Base-by-base conservation (phyloP, 176 grass and related monocot species). In the Aegilops speltoides region DNA sequence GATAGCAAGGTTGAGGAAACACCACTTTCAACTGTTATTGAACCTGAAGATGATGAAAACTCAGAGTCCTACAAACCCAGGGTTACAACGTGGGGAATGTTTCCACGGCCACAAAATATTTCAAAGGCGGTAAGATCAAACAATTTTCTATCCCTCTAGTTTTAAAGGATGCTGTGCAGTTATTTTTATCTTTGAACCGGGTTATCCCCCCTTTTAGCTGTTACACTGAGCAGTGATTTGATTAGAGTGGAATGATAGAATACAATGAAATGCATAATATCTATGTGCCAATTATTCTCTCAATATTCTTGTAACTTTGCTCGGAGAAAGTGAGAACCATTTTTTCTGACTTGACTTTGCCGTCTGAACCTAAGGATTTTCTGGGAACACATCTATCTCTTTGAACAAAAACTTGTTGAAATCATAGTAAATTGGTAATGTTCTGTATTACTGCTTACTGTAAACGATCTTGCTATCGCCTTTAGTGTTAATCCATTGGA, bases 1-100 rank as follows among this genome's bases (percentile, higher is more conserved):
- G 22, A 65, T 45, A 54, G 22, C 24, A 87, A 84, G 57, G 2
- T n/a, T 67, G 83, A 69, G 36, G 60, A 77, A 84, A 41, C 66
- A 26, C 34, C 76, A 22, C 26, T 80, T 79, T 90, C 89, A 87
- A 75, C 80, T 62, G 34, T 59, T 60, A 7, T 29, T 37, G 85
- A 84, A 26, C 45, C 67, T 61, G 76, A 83, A 43, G 54, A 73
- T 65, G 74, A 79, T 34, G 84, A 32, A 57, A 68, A 88, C 19
- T 36, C 25, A 59, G 88, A 87, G 59, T 63, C 66, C 22, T 91
- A 91, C 64, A 84, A 31, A 75, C 89, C 89, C 60, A 87, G 45
- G 7, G 89, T 91, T 79, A 84, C 74, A 80, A 76, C 89, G 22
- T 91, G 81, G 85, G 89, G 89, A 37, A 87, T 91, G 89, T 91